A percentile compares a stretch with the other conserved stretches of the same genome.
phyloP scores from a whole-genome alignment of 2,329 filamentous ascomycete genomes.

The Alternaria postmessia region DNA sequence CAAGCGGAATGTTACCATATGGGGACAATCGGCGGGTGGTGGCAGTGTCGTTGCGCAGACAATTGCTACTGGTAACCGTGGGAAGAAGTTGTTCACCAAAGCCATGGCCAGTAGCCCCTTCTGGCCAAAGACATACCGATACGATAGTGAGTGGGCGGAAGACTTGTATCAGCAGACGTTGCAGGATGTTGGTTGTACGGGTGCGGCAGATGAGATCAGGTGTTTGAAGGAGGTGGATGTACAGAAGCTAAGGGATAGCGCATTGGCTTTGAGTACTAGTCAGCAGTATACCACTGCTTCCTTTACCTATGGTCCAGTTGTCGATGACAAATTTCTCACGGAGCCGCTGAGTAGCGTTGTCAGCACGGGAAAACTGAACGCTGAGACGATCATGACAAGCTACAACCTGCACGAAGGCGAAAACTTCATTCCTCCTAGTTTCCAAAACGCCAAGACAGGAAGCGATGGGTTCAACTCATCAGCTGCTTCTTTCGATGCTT shows the following conservation, averaged over 20 bases:
- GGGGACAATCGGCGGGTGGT: slow-evolving; percentile 65
- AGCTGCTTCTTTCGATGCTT: slow-evolving; percentile 58
- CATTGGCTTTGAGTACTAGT: slow-evolving; percentile 57
- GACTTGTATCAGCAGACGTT: slow-evolving; percentile 59
- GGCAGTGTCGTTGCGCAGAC: slow-evolving; percentile 63
- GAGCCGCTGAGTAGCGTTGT: slow-evolving; percentile 58
- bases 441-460: slow-evolving; percentile 47
- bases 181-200: slow-evolving; percentile 57
- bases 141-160: slow-evolving; percentile 62
- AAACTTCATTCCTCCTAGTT: slow-evolving; percentile 65
- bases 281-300: slow-evolving; percentile 64
- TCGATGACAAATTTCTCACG: slow-evolving; percentile 64
- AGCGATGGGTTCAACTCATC: slow-evolving; percentile 61
- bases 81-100: slow-evolving; percentile 58
- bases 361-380: slow-evolving; percentile 52
- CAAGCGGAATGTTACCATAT: slow-evolving; percentile 60
- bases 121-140: slow-evolving; percentile 66
- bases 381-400: slow-evolving; percentile 60
- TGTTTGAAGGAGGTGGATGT: slow-evolving; percentile 65
- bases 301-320: slow-evolving; percentile 68
- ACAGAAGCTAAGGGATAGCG: slow-evolving; percentile 63
- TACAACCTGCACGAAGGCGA: slow-evolving; percentile 71
- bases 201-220: slow-evolving; percentile 53
- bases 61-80: slow-evolving; percentile 57
- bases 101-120: slow-evolving; percentile 64